A percentile compares a stretch with the other conserved stretches of the same genome.
phyloP scores from a whole-genome alignment of 2,329 filamentous ascomycete species.

The Cladophialophora chaetospira region DNA sequence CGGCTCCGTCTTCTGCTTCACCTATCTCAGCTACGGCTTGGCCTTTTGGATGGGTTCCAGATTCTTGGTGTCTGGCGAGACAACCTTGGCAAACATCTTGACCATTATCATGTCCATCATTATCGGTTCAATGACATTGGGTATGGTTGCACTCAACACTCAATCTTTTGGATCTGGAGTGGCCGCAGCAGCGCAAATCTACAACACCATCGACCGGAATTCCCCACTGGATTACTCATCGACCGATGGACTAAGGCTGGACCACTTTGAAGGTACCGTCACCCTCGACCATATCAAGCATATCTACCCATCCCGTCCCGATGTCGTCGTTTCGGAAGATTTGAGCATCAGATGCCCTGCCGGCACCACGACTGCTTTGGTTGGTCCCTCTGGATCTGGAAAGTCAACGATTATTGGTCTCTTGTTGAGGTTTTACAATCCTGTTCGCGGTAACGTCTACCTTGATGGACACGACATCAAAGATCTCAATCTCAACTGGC shows the following conservation, averaged over 20 bases:
- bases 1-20: too few species aligned
- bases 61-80: too few species aligned
- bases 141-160: conserved; percentile 35
- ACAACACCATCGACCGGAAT: conserved; percentile 82
- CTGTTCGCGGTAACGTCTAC: conserved; percentile 73
- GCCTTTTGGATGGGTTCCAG: too few species aligned
- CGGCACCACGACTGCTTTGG: conserved; percentile 90
- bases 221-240: conserved; percentile 80
- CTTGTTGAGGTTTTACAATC: conserved; percentile 90
- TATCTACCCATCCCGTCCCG: conserved; percentile 90
- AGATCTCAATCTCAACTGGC: conserved; percentile 81
- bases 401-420: conserved; percentile 94
- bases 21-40: too few species aligned
- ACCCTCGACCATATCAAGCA: conserved; percentile 81
- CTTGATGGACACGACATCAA: conserved; percentile 82
- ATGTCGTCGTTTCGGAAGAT: conserved; percentile 83
- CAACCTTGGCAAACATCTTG: too few species aligned
- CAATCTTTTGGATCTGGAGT: conserved; percentile 3
- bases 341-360: conserved; percentile 79
- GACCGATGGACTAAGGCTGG: conserved; percentile 68
- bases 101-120: too few species aligned
- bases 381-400: conserved; percentile 90
- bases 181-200: conserved; percentile 79
- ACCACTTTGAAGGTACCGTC: conserved; percentile 72
- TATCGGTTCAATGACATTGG: conserved; percentile 39